Percentiles rank a stretch among this genome's conserved stretches.
Evolutionary conservation across 208 protist genomes (phyloP).

Genomic region (Leishmania major): DNA sequence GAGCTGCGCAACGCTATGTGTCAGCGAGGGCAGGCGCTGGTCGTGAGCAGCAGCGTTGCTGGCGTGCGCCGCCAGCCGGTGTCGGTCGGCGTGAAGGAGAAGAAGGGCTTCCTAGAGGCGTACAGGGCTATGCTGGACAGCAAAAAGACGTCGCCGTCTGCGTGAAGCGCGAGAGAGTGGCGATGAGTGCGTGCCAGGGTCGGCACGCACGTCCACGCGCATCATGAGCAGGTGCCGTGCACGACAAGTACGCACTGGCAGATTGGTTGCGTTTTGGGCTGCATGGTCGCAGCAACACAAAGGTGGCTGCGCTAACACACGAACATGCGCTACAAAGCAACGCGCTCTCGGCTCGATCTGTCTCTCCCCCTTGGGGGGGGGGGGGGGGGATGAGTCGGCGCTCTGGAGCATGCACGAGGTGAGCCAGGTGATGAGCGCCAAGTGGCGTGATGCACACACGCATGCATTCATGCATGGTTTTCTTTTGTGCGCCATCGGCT

Average conservation of each 20-base stretch:
- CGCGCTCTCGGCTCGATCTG: background rate
- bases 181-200: background rate
- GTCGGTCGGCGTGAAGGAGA: constrained; percentile 54
- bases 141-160: background rate
- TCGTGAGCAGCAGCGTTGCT: constrained; percentile 22
- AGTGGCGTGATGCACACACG: background rate
- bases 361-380: background rate
- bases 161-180: background rate
- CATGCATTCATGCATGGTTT: background rate
- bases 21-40: constrained; percentile 29
- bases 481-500: background rate
- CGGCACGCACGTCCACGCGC: background rate
- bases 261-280: background rate
- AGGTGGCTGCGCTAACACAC: background rate
- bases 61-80: constrained; percentile 45
- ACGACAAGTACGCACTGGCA: background rate
- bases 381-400: no score
- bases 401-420: background rate
- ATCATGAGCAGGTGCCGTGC: background rate
- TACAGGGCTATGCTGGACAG: constrained; percentile 33
- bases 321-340: background rate
- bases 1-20: constrained; percentile 54
- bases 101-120: constrained; percentile 58
- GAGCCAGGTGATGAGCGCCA: no score
- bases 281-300: background rate